Conservation (phyloP, 116 monocot species). For the Phalaenopsis hybrid region DNA sequence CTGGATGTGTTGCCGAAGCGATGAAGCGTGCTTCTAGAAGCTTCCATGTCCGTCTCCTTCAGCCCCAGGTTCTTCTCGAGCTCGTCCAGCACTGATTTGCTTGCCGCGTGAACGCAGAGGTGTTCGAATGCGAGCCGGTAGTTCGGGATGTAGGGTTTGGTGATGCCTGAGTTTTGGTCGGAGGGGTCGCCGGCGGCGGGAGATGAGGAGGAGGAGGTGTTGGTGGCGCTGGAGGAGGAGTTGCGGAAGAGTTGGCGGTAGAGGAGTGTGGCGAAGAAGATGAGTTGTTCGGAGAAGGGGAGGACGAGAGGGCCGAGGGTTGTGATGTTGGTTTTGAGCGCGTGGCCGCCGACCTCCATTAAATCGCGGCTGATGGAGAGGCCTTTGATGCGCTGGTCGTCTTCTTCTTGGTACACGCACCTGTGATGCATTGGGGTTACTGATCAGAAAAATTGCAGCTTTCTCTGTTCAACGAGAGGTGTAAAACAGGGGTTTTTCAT, state of each 20-base stretch:
- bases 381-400: conserved; percentile 70
- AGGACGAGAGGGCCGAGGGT: conserved; percentile 91
- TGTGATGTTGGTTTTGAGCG: conserved; percentile 90
- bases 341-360: conserved; percentile 82
- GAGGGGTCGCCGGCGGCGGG: conserved; percentile 2
- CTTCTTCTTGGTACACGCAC: conserved; percentile 86
- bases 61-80: conserved; percentile 60
- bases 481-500: neutral
- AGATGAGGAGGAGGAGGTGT: neutral
- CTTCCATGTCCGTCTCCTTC: conserved; percentile 52
- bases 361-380: conserved; percentile 80
- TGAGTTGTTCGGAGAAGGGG: conserved; percentile 91
- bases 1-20: conserved; percentile 82
- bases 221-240: neutral
- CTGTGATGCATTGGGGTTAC: conserved; percentile 11
- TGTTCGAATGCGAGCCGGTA: conserved; percentile 92
- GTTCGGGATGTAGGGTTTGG: conserved; percentile 76
- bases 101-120: conserved; percentile 77
- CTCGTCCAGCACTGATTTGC: conserved; percentile 68
- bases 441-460: neutral
- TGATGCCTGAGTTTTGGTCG: conserved; percentile 3
- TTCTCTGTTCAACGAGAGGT: neutral
- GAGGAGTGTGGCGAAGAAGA: conserved; percentile 74
- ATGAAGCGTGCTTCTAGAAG: conserved; percentile 53
- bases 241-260: conserved; percentile 57